phyloP scores from a whole-genome alignment of 306 rosid genomes.

The Ochetophila trinervis region DNA sequence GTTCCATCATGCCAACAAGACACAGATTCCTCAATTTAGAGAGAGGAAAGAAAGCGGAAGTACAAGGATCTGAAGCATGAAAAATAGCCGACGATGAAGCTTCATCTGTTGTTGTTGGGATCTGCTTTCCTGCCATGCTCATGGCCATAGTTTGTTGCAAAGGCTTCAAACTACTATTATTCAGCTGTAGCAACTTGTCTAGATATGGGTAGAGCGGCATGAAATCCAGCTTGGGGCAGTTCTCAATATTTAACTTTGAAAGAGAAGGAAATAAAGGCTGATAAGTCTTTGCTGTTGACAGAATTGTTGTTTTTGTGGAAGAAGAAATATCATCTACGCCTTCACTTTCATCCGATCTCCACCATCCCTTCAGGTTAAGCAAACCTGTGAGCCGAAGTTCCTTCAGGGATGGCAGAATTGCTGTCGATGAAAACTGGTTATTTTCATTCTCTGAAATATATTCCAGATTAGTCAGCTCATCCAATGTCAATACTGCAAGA shows the following conservation, averaged over 20 bases:
- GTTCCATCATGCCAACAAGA: too few relatives aligned
- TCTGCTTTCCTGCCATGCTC: too few relatives aligned
- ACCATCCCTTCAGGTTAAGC: constrained; percentile 12
- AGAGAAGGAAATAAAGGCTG: neutral
- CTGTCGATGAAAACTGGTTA: neutral
- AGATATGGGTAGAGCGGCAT: neutral
- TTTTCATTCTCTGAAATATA: neutral
- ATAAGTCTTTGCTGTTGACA: neutral
- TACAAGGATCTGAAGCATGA: too few relatives aligned
- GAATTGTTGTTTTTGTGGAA: neutral
- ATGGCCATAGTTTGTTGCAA: too few relatives aligned
- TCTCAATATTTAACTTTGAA: neutral
- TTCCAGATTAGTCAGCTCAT: neutral
- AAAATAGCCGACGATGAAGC: too few relatives aligned
- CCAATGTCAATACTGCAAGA: neutral
- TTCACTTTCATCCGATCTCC: neutral
- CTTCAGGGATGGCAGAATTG: neutral
- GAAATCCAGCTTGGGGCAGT: neutral
- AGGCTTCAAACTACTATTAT: too few relatives aligned
- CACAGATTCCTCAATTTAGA: too few relatives aligned
- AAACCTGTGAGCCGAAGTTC: fast-evolving
- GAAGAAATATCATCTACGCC: neutral
- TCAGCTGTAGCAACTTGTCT: neutral
- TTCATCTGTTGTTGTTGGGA: too few relatives aligned
- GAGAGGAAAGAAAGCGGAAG: too few relatives aligned